A percentile compares a stretch with the other conserved stretches of the same genome.
These are phyloP conservation scores for Dipteronia sinensis DNA, from an alignment of 345 rosid species.

Conservation along the genomic window DNA sequence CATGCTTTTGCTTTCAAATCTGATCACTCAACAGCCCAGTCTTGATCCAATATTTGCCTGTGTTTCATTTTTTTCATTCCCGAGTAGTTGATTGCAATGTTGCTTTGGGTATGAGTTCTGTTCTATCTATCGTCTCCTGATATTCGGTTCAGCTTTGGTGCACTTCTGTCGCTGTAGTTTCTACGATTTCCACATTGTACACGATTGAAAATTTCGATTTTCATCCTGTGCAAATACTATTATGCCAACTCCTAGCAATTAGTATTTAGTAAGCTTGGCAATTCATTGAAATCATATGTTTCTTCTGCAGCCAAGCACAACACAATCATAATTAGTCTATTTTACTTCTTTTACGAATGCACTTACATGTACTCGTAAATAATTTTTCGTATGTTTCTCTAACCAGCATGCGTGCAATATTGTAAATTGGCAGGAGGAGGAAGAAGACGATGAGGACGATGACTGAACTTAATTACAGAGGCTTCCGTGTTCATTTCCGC, in stretches of 20 bases:
- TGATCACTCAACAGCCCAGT: not conserved
- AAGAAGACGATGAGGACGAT: conserved; percentile 24
- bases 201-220: not conserved
- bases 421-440: conserved; percentile 24
- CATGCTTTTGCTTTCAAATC: not conserved
- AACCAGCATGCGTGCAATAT: not conserved
- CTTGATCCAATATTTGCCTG: not conserved
- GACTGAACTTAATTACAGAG: conserved; percentile 1
- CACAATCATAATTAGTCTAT: not conserved
- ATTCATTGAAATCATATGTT: not conserved
- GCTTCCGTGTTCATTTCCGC: not conserved
- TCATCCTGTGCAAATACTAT: not conserved
- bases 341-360: not conserved
- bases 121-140: not conserved
- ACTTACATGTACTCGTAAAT: too few species aligned
- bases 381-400: not conserved
- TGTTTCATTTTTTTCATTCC: not conserved
- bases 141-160: not conserved
- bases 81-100: not conserved
- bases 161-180: not conserved
- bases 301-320: not conserved
- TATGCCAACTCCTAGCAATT: not conserved
- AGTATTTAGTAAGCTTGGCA: not conserved
- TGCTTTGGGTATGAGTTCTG: not conserved
- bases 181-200: not conserved